Evolutionary conservation across 306 rosid species (phyloP), one percentile per base, ranked within the genome.

Genomic region (Malus domestica): DNA sequence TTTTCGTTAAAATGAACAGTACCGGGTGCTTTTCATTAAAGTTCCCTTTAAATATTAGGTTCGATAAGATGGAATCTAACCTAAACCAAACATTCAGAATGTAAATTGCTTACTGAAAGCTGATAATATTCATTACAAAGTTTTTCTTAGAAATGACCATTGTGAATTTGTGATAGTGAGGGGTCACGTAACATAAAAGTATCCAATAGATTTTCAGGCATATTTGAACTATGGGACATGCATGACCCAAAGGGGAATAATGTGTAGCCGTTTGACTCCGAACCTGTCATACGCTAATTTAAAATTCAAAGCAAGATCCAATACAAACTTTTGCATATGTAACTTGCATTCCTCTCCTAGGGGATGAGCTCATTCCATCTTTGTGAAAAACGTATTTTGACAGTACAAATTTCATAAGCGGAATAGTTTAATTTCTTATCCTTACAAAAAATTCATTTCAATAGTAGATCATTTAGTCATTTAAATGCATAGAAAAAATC

Each of bases 231-330:
- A 38, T 79, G 57, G 76, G 57, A 59, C 68, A 44, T 23, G 59
- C 58, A 27, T 44, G 44, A 20, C 27, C 66, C 72, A 27, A 55
- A 79, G 83, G 74, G 81, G 54, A 75, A 68, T 68, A 70, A 80
- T 58, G 63, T 64, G 76, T 71, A 72, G 78, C 80, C 33, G 73
- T 45, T 64, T 72, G 82, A 80, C 75, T 67, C 62, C 60, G 78
- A 10, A 52, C 55, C 54, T 27, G 55, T 49, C 32, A 42, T 68
- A 74, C 20, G 76, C 29, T 42, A 66, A 70, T 62, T 79, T 35
- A 66, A 79, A 76, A 73, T 71, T 40, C 62, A 74, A 72, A 78
- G 61, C 63, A 65, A 78, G 81, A 87, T 83, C 87, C 88, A 60
- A 76, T 45, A 88, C 85, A 73, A 80, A 72, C 68, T 83, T 58